These are phyloP conservation scores for Diaporthe vaccinii DNA, from an alignment of 2,329 filamentous ascomycete species.

Conservation along the genomic window DNA sequence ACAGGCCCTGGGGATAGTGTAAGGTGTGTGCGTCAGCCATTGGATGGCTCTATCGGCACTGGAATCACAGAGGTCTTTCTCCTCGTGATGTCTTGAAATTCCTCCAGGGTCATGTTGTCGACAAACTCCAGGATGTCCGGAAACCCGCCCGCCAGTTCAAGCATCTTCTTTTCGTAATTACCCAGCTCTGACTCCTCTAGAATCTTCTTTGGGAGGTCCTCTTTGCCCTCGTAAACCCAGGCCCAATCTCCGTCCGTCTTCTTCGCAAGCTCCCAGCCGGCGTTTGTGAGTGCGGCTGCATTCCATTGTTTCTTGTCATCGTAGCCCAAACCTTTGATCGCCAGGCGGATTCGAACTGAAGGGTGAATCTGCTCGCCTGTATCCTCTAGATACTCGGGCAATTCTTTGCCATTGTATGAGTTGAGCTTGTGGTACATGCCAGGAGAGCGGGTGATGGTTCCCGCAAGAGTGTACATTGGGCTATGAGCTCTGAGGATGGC, in stretches of 20 bases:
- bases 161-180: conserved; percentile 64
- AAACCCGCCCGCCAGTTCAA: conserved; percentile 59
- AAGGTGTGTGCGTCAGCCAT: not conserved
- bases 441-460: conserved; percentile 59
- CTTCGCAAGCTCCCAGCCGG: conserved; percentile 58
- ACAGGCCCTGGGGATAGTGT: too few species aligned
- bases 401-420: conserved; percentile 53
- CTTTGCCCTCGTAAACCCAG: conserved; percentile 66
- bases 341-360: conserved; percentile 66
- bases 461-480: conserved; percentile 59
- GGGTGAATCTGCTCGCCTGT: conserved; percentile 70
- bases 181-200: conserved; percentile 68
- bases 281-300: conserved; percentile 57
- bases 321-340: conserved; percentile 62
- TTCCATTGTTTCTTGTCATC: conserved; percentile 64
- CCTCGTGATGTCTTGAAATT: conserved; percentile 30
- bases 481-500: conserved; percentile 56
- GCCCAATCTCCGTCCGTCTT: conserved; percentile 59
- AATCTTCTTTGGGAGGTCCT: conserved; percentile 56
- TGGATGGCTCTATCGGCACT: not conserved
- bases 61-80: conserved; percentile 26
- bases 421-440: conserved; percentile 63
- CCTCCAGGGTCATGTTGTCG: conserved; percentile 45
- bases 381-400: conserved; percentile 58
- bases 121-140: conserved; percentile 61